Base-by-base conservation (phyloP, 1,284 basidiomycete genomes). In the Malassezia psittaci region DNA sequence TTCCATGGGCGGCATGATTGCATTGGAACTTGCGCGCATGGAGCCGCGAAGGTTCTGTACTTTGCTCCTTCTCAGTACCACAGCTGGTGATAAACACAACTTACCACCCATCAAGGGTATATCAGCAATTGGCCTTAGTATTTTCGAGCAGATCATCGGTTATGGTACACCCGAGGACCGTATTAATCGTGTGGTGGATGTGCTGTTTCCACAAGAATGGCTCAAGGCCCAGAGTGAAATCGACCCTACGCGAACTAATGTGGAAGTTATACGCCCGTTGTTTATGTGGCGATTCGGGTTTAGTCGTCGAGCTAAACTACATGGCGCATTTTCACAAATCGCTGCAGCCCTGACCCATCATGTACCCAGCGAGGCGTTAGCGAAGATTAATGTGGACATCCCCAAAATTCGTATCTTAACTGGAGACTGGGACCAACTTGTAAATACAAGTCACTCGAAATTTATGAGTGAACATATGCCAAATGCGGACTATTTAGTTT, bases 1-100 rank as follows among this genome's bases (percentile, higher is more conserved):
- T 11, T 87, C 85, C 41, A 77, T 91, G 48, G 89, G 88, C 6
- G 88, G 88, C 15, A 89, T 89, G 87, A 88, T 89, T 55, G 81
- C 85, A 0, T 59, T 75, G 7, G 75, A 77, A 44, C 53, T 77
- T 35, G 69, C 72, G 4, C 46, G 59, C 5, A 53, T 52, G 36
- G 32, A 52, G 13, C 62, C 63, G 1, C 52, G 60, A 36, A 50
- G 64, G 16, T 36, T 72, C 5, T 47, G 53, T 2, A 62, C 59
- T 18, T 40, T 72, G 13, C 48, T 63, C 18, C 61, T 72, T 35
- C 61, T 72, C 49, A 68, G 65, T 19, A 74, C 72, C 3, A 61
- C 70, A 1, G 59, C 61, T 1, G 72, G 72, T 15, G 54, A 59
- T 12, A 54, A 51, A 3, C 33, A 46, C 24, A 47, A 47, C 21